Conservation (phyloP, 345 rosid genomes). For the Citropsis articulata region DNA sequence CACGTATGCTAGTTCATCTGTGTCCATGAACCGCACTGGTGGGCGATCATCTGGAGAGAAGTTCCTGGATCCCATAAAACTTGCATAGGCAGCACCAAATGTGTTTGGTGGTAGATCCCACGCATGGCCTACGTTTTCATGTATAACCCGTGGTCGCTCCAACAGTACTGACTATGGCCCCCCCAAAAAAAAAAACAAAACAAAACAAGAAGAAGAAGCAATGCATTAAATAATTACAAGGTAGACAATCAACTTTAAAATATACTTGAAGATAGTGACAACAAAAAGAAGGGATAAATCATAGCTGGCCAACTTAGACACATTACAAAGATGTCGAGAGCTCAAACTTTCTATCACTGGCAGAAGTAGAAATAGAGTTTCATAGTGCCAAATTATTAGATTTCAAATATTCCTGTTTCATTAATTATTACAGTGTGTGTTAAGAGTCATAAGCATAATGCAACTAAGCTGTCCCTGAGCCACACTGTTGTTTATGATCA, state of each 20-base stretch:
- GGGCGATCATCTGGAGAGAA: conserved; percentile 79
- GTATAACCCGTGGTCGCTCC: conserved; percentile 67
- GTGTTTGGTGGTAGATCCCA: conserved; percentile 73
- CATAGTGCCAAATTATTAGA: background rate
- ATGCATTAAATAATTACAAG: background rate
- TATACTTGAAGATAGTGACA: background rate
- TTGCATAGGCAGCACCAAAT: conserved; percentile 84
- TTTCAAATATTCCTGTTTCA: background rate
- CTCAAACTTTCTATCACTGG: background rate
- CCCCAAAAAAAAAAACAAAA: background rate
- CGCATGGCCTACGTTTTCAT: conserved; percentile 56
- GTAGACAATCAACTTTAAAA: background rate
- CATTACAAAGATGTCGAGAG: background rate
- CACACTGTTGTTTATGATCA: background rate
- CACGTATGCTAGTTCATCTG: conserved; percentile 65
- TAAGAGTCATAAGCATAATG: background rate
- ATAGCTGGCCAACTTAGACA: background rate
- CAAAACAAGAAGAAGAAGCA: no score
- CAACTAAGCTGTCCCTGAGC: background rate
- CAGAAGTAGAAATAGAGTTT: background rate
- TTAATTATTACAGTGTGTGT: background rate
- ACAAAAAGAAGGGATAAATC: no score
- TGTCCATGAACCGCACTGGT: conserved; percentile 76
- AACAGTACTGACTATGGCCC: conserved; percentile 55
- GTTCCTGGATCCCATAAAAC: conserved; percentile 83